Evolutionary conservation across 1,139 yeast species (phyloP), one percentile per base, ranked within the genome.

Genomic region (Blastobotrys buckinghamii): DNA sequence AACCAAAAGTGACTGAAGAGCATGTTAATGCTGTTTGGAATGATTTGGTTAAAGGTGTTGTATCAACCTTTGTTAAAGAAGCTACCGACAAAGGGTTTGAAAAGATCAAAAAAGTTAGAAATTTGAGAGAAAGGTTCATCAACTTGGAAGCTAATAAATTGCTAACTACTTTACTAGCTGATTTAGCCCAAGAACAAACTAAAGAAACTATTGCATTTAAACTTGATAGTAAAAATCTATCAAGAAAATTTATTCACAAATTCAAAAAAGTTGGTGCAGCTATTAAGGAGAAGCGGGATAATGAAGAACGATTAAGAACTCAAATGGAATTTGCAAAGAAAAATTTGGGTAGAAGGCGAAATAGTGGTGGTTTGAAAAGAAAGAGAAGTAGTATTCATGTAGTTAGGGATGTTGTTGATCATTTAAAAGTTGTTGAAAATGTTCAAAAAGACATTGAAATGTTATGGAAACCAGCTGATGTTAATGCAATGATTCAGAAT

Each of bases 131-230:
- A 2, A 48, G 55, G 4, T 53, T 74, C 0, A 62, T 81, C 1
- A 61, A 70, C 0, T 54, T 67, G 0, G 65, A 81, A 15, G 59
- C 81, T 1, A 60, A 62, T 1, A 82, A 79, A 38, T 62, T 84
- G 1, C 83, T 72, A 53, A 61, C 66, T 12, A 85, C 88, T 0
- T 82, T 85, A 57, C 57, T 85, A 42, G 72, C 76, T 36, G 90
- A 84, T 55, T 66, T 75, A 35, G 59, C 77, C 0, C 77, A 72
- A 54, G 64, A 76, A 33, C 62, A 70, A 1, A 59, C 71, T 0
- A 59, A 76, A 39, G 75, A 77, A 35, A 59, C 72, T 0, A 60
- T 67, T 38, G 82, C 86, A 0, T 72, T 66, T 16, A 35, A 55
- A 1, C 57, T 65, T 40, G 62, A 68, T 45, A 55, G 62, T 1